phyloP scores from a whole-genome alignment of 768 basidiomycete species.

The Gymnopilus junonius region DNA sequence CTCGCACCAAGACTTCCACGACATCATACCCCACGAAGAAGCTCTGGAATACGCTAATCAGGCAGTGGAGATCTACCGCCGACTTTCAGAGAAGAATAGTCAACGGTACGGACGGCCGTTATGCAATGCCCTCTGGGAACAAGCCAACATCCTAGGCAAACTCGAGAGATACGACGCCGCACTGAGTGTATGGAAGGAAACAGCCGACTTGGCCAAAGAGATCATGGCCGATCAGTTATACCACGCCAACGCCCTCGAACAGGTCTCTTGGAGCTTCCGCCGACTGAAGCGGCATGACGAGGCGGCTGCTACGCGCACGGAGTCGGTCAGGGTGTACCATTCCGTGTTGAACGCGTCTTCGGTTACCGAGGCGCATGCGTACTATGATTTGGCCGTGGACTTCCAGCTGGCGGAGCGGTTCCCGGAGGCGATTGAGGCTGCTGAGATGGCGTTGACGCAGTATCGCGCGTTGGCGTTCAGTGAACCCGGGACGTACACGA shows the following conservation, averaged over 20 bases:
- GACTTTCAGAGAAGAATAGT: not conserved
- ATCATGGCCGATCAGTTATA: slow-evolving; percentile 14
- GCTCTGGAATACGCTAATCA: slow-evolving; percentile 7
- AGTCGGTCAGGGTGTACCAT: slow-evolving; percentile 15
- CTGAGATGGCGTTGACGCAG: slow-evolving; percentile 11
- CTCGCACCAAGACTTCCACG: slow-evolving; percentile 8
- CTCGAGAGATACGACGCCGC: slow-evolving; percentile 11
- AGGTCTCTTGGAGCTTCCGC: slow-evolving; percentile 13
- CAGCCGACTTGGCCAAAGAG: slow-evolving; percentile 6
- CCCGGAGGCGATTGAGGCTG: slow-evolving; percentile 10
- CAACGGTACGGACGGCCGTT: slow-evolving; percentile 1
- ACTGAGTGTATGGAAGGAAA: slow-evolving; percentile 14
- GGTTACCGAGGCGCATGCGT: slow-evolving; percentile 9
- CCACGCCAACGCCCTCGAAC: slow-evolving; percentile 15
- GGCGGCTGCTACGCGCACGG: slow-evolving; percentile 9
- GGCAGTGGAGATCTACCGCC: slow-evolving; percentile 5
- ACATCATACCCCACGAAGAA: not conserved
- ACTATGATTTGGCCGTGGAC: slow-evolving; percentile 16
- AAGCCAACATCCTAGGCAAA: slow-evolving; percentile 12
- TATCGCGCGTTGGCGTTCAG: slow-evolving; percentile 12
- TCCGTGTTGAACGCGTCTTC: slow-evolving; percentile 5
- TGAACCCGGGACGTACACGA: slow-evolving; percentile 11
- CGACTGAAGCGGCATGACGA: slow-evolving; percentile 16
- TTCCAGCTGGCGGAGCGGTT: slow-evolving; percentile 7
- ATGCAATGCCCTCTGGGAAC: slow-evolving; percentile 15